A percentile compares a stretch with the other conserved stretches of the same genome.
phyloP scores from a whole-genome alignment of 2,329 filamentous ascomycete species.

The Hypoxylon sp. region DNA sequence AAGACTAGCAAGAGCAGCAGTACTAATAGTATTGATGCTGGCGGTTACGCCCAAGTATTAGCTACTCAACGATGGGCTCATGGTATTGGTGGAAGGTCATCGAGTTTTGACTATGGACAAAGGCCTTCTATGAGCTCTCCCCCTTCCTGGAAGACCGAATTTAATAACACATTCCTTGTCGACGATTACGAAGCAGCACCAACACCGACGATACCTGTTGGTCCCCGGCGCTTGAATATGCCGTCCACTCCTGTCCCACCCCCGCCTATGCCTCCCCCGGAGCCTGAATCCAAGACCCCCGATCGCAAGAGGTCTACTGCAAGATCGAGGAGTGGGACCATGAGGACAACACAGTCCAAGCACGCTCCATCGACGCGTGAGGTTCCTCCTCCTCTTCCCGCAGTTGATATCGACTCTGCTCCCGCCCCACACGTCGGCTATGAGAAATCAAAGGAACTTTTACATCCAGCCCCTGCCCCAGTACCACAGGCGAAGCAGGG shows the following conservation, averaged over 20 bases:
- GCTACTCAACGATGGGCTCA: conserved; percentile 73
- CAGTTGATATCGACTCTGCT: conserved; percentile 62
- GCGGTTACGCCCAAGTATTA: conserved; percentile 71
- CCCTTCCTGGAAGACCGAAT: conserved; percentile 64
- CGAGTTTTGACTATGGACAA: conserved; percentile 81
- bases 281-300: conserved; percentile 55
- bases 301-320: conserved; percentile 69
- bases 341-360: conserved; percentile 52
- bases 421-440: conserved; percentile 73
- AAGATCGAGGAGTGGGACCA: conserved; percentile 61
- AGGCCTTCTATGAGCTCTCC: conserved; percentile 55
- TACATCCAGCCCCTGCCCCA: conserved; percentile 61
- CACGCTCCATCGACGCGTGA: conserved; percentile 50
- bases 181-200: conserved; percentile 85
- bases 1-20: conserved; percentile 82
- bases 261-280: conserved; percentile 59
- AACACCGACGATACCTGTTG: conserved; percentile 85
- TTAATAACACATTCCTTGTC: conserved; percentile 65
- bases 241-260: conserved; percentile 58
- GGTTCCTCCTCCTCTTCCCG: conserved; percentile 53
- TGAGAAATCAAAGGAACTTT: conserved; percentile 69
- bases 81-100: conserved; percentile 70
- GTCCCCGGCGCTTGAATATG: conserved; percentile 70
- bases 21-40: conserved; percentile 76
- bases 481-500: conserved; percentile 73